Base-by-base conservation (phyloP, 805 yeast species). In the Pichia heedii region DNA sequence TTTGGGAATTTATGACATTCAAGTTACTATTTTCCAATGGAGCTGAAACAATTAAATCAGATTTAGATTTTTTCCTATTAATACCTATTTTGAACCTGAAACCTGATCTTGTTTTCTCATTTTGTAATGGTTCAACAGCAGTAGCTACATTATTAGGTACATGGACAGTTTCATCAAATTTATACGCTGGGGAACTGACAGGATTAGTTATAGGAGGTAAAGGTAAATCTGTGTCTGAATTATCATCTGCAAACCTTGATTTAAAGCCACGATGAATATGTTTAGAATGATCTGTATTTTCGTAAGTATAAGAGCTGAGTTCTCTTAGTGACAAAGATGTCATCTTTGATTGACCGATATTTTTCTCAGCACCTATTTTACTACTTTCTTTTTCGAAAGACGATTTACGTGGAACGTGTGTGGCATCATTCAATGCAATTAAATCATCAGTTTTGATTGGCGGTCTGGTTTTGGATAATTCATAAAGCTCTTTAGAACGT, bases 191-290 rank as follows among this genome's bases (percentile, higher is more conserved):
- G 8, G 27, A 15, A 36, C 15, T n/a, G n/a, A n/a, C 18, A 36
- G 33, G 29, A 10, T 19, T 39, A 12, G 20, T 32, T 6, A 37
- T 8, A 1, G 45, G 43, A 12, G 47, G 38, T 8, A 49, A 22
- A 12, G 61, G 59, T 22, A 51, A 54, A 19, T 71, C 77, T 13
- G 57, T 57, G 37, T 79, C 85, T 13, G 81, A 79, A 53, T 79
- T 84, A 3, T 84, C 77, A 54, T 81, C 87, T 5, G 66, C 68
- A 48, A 79, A 73, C 51, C 85, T 67, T 1, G 86, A 79, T 44
- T 63, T 71, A 59, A 68, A 73, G 1, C 60, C 41, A 29, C 38
- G 44, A 22, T 60, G 36, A 65, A 38, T 0, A 69, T 62, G 48
- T 56, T 49, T 49, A 57, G 65, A 36, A 12, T 38, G 36, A 10